Evolutionary conservation across 495 filamentous ascomycete species (phyloP).

Genomic region (Podospora fimiseda): DNA sequence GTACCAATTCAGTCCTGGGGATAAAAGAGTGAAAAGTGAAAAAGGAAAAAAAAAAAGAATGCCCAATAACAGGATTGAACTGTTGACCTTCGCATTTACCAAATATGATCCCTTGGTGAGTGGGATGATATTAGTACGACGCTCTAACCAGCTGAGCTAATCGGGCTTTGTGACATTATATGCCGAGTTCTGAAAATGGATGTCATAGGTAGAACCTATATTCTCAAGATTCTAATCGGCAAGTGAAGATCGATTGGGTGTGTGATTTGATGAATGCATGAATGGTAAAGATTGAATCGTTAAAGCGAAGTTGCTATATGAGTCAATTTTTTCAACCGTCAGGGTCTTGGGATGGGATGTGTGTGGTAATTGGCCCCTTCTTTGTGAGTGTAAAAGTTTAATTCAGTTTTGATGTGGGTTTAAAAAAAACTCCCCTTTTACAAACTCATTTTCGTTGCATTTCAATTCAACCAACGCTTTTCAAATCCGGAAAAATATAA

Average conservation of each 20-base stretch:
- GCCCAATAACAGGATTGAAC: conserved; percentile 22
- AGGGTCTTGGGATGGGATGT: no score
- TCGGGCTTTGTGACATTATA: conserved; percentile 5
- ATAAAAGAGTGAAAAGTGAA: neutral
- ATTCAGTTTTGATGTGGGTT: neutral
- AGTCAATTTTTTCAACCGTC: no score
- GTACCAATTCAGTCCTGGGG: neutral
- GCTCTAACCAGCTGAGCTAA: conserved; percentile 21
- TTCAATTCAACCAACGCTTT: neutral
- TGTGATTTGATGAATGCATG: no score
- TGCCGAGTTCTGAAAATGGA: neutral
- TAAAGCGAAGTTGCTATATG: no score
- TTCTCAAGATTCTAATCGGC: neutral
- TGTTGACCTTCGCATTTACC: conserved; percentile 19
- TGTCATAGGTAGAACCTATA: no score
- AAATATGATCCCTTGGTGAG: conserved; percentile 10
- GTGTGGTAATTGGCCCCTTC: no score
- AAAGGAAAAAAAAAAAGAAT: neutral
- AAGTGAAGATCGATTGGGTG: neutral
- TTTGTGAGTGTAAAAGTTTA: no score
- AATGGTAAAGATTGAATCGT: no score
- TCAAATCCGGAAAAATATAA: neutral
- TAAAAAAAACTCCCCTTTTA: neutral
- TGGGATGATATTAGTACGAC: conserved; percentile 16
- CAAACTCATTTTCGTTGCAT: neutral